Conservation (phyloP, 2,329 filamentous ascomycete genomes). For the Colletotrichum lini region DNA sequence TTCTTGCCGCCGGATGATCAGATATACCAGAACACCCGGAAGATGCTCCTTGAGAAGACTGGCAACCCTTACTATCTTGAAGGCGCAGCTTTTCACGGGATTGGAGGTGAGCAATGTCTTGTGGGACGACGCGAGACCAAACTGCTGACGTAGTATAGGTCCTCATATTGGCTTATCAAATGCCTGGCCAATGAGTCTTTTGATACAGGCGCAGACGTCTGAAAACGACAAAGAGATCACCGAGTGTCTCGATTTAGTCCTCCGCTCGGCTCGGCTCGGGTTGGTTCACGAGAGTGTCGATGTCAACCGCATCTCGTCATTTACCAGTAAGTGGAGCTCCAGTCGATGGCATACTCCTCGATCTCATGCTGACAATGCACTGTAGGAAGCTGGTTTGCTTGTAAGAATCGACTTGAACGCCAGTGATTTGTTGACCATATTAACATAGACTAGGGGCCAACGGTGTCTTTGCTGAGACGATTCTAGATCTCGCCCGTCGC, state of each 20-base stretch:
- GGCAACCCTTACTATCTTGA: slow-evolving; percentile 92
- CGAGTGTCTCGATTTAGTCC: slow-evolving; percentile 79
- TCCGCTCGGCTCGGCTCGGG: slow-evolving; percentile 81
- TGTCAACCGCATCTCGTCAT: slow-evolving; percentile 76
- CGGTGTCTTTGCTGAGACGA: slow-evolving; percentile 93
- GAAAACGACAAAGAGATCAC: slow-evolving; percentile 87
- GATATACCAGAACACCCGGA: slow-evolving; percentile 90
- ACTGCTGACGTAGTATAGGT: slow-evolving; percentile 50
- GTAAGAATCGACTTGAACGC: slow-evolving; percentile 51
- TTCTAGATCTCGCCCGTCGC: slow-evolving; percentile 88
- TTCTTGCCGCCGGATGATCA: slow-evolving; percentile 76
- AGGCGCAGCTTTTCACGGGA: slow-evolving; percentile 84
- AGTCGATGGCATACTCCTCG: background rate
- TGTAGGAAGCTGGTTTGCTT: slow-evolving; percentile 90
- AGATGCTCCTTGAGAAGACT: slow-evolving; percentile 77
- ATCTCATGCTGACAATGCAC: slow-evolving; percentile 11
- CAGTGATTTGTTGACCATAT: background rate
- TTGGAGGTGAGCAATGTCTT: slow-evolving; percentile 76
- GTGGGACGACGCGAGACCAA: no score
- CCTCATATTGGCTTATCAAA: slow-evolving; percentile 86
- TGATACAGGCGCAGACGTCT: slow-evolving; percentile 92
- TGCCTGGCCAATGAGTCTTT: slow-evolving; percentile 96
- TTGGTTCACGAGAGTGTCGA: slow-evolving; percentile 94
- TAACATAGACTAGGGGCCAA: slow-evolving; percentile 77
- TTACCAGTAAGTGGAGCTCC: slow-evolving; percentile 73